Conservation (phyloP, 345 rosid species). For the Xanthoceras sorbifolium region DNA sequence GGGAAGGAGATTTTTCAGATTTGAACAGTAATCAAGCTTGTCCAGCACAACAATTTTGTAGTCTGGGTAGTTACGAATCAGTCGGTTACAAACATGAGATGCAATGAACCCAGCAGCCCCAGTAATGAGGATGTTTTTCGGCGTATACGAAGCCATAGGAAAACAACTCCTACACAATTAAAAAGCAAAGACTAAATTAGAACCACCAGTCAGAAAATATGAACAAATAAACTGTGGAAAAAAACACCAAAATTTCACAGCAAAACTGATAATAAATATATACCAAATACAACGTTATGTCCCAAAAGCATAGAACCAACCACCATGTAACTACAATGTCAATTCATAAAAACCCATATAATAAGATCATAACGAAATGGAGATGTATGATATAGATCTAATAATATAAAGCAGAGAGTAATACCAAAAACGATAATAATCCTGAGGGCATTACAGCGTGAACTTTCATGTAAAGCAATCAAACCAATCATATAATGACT, state of each 20-base stretch:
- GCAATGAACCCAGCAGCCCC: slow-evolving; percentile 81
- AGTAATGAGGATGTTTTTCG: slow-evolving; percentile 66
- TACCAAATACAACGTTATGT: background rate
- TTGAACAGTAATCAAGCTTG: slow-evolving; percentile 75
- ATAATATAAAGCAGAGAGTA: background rate
- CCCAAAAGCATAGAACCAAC: background rate
- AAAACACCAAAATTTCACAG: background rate
- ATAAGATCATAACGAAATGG: background rate
- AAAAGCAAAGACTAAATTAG: background rate
- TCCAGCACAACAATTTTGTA: slow-evolving; percentile 69
- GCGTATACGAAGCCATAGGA: slow-evolving; percentile 42
- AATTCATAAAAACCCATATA: background rate
- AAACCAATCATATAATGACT: background rate
- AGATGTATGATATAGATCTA: background rate
- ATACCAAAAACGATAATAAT: background rate
- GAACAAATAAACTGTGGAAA: background rate
- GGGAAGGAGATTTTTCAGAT: slow-evolving; percentile 57
- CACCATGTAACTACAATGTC: background rate
- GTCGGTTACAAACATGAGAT: slow-evolving; percentile 69
- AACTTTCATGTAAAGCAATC: background rate
- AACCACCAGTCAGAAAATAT: background rate
- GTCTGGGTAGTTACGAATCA: slow-evolving; percentile 55
- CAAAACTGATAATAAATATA: background rate
- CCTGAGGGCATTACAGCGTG: too few species aligned
- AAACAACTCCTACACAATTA: slow-evolving; percentile 16